A percentile compares a stretch with the other conserved stretches of the same genome.
phyloP scores from a whole-genome alignment of 805 yeast species.

The Sugiyamaella lignohabitans region DNA sequence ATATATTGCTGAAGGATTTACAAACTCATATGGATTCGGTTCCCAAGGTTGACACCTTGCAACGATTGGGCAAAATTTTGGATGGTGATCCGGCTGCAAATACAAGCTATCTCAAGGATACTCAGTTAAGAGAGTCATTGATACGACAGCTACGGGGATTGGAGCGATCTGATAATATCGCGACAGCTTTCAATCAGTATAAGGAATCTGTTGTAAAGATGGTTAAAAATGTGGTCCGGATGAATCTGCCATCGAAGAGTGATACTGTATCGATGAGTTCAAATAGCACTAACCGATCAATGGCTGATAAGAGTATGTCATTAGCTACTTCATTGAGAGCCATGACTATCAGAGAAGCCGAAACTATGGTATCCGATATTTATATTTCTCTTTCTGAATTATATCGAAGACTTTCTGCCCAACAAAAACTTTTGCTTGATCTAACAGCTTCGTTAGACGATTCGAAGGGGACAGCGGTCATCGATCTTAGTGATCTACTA shows the following conservation, averaged over 20 bases:
- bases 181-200: constrained; percentile 55
- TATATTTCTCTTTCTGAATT: constrained; percentile 65
- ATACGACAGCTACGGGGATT: constrained; percentile 48
- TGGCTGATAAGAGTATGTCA: constrained; percentile 34
- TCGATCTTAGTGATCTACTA: constrained; percentile 63
- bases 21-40: constrained; percentile 49
- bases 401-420: constrained; percentile 63
- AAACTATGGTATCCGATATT: constrained; percentile 55
- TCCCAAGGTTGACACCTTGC: constrained; percentile 43
- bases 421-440: constrained; percentile 73
- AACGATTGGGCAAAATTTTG: constrained; percentile 38
- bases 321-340: constrained; percentile 49
- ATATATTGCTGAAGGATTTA: constrained; percentile 54
- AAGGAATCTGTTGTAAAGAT: constrained; percentile 66
- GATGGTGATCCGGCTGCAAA: constrained; percentile 7
- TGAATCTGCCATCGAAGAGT: constrained; percentile 45
- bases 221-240: constrained; percentile 63
- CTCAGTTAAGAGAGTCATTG: constrained; percentile 40
- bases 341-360: constrained; percentile 70
- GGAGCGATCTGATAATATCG: constrained; percentile 53
- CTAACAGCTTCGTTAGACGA: constrained; percentile 47
- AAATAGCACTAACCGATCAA: constrained; percentile 22
- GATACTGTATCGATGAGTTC: constrained; percentile 28
- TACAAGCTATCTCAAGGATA: constrained; percentile 31
- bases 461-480: constrained; percentile 25